Percentiles rank a stretch among this genome's conserved stretches.
Conservation (phyloP, 2,329 filamentous ascomycete species). For the Immersiporthe knoxdaviesiana region DNA sequence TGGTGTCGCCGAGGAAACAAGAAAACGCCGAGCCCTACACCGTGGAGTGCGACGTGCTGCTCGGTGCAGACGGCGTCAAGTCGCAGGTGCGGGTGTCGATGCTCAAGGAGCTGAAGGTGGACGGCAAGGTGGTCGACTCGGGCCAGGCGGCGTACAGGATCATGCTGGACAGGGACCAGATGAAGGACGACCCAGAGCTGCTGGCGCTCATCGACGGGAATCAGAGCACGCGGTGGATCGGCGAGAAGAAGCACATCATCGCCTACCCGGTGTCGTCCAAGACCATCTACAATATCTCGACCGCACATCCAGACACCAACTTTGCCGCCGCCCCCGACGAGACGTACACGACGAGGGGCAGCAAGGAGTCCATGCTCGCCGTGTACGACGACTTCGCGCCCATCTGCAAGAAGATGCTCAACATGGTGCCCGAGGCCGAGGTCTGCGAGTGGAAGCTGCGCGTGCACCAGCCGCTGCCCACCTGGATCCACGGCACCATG, state of each 20-base stretch:
- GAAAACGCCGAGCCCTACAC: conserved; percentile 46
- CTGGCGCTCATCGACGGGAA: conserved; percentile 59
- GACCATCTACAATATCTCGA: conserved; percentile 68
- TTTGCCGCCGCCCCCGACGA: conserved; percentile 53
- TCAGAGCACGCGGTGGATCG: conserved; percentile 65
- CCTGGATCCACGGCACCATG: conserved; percentile 59
- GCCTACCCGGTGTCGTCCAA: conserved; percentile 67
- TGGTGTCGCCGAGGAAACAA: conserved; percentile 48
- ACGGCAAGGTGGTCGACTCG: conserved; percentile 49
- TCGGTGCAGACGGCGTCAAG: conserved; percentile 60
- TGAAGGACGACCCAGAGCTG: conserved; percentile 53
- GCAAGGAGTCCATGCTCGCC: conserved; percentile 62
- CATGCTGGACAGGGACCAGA: conserved; percentile 50
- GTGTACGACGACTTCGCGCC: conserved; percentile 65
- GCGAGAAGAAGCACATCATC: conserved; percentile 68
- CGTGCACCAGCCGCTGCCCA: conserved; percentile 63
- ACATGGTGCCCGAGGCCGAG: conserved; percentile 64
- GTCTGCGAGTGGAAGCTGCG: conserved; percentile 69
- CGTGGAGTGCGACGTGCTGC: conserved; percentile 53
- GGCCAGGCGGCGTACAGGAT: conserved; percentile 59
- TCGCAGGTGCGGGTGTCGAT: conserved; percentile 49
- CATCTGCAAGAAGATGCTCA: conserved; percentile 61
- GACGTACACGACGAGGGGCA: conserved; percentile 66
- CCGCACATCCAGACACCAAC: conserved; percentile 62
- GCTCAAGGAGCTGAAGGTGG: conserved; percentile 40